Percentiles rank a stretch among this genome's conserved stretches.
phyloP scores from a whole-genome alignment of 1,284 basidiomycete genomes.

The Malassezia obtusa region DNA sequence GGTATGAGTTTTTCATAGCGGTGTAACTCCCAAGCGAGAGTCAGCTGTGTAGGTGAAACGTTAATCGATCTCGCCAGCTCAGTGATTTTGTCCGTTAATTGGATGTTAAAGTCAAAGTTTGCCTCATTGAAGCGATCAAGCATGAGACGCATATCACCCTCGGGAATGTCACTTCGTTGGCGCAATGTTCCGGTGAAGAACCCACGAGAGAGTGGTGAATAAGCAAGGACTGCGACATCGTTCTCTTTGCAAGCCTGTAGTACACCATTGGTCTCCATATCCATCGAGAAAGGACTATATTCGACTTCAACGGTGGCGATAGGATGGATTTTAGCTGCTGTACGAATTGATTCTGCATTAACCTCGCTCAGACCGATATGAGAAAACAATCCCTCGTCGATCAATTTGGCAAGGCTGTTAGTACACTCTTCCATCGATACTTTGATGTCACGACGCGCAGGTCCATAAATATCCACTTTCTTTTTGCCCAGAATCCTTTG shows the following conservation, averaged over 20 bases:
- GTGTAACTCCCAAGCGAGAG: slow-evolving; percentile 56
- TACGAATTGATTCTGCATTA: slow-evolving; percentile 26
- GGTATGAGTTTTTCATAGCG: slow-evolving; percentile 53
- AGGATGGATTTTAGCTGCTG: slow-evolving; percentile 23
- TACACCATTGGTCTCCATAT: slow-evolving; percentile 51
- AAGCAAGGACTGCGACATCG: slow-evolving; percentile 56
- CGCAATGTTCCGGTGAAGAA: slow-evolving; percentile 56
- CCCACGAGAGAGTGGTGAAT: slow-evolving; percentile 52
- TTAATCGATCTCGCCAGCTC: slow-evolving; percentile 17
- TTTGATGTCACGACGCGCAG: slow-evolving; percentile 23
- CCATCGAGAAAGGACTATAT: slow-evolving; percentile 57
- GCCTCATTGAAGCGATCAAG: slow-evolving; percentile 9
- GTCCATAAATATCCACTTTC: slow-evolving; percentile 32
- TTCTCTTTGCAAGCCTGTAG: slow-evolving; percentile 51
- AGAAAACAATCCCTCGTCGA: slow-evolving; percentile 26
- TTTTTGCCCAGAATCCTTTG: slow-evolving; percentile 27
- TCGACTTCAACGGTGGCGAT: slow-evolving; percentile 59
- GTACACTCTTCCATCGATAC: slow-evolving; percentile 20
- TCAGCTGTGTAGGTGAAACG: slow-evolving; percentile 55
- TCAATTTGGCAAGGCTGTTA: slow-evolving; percentile 23
- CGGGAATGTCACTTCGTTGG: slow-evolving; percentile 44
- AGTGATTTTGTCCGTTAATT: slow-evolving; percentile 53
- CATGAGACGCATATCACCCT: slow-evolving; percentile 18
- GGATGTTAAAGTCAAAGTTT: slow-evolving; percentile 58
- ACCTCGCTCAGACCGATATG: slow-evolving; percentile 39